A percentile compares a stretch with the other conserved stretches of the same genome.
These are phyloP conservation scores for Lentinus brumalis DNA, from an alignment of 768 basidiomycete species.

Conservation along the genomic window DNA sequence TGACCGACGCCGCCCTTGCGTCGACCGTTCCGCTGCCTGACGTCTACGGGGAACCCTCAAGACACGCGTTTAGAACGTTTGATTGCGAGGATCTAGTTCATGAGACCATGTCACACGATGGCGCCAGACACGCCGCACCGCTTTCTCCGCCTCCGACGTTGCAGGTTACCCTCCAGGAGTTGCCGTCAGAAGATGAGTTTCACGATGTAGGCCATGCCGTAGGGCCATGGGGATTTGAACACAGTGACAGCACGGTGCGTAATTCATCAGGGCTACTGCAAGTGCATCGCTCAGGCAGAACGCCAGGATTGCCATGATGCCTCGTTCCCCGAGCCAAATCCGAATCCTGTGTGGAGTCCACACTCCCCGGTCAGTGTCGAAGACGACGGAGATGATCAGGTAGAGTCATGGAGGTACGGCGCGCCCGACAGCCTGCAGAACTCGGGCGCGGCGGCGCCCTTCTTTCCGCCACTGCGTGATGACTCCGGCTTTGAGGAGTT, in stretches of 20 bases:
- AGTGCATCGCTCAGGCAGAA: too few relatives aligned
- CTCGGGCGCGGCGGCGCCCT: constrained; percentile 7
- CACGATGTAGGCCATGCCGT: too few relatives aligned
- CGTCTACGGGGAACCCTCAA: constrained; percentile 7
- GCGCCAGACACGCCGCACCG: constrained; percentile 12
- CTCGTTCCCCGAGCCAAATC: too few relatives aligned
- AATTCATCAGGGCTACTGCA: too few relatives aligned
- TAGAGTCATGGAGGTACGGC: constrained; percentile 18
- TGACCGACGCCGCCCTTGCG: constrained; percentile 23
- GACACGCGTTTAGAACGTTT: background rate
- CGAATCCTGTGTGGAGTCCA: too few relatives aligned
- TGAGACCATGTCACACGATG: constrained; percentile 19
- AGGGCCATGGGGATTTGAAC: too few relatives aligned
- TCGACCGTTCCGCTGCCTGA: constrained; percentile 26
- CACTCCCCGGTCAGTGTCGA: constrained; percentile 18
- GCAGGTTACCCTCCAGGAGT: too few relatives aligned
- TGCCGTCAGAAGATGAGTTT: too few relatives aligned
- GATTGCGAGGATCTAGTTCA: constrained; percentile 9
- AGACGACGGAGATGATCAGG: constrained; percentile 6
- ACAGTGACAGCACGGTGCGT: too few relatives aligned
- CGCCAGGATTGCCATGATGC: too few relatives aligned
- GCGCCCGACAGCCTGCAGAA: background rate
- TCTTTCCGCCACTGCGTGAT: constrained; percentile 20
- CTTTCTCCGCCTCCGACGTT: too few relatives aligned
- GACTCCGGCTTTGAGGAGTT: constrained; percentile 26